Base-by-base conservation (phyloP, 805 yeast genomes). In the Zygotorulaspora florentina region DNA sequence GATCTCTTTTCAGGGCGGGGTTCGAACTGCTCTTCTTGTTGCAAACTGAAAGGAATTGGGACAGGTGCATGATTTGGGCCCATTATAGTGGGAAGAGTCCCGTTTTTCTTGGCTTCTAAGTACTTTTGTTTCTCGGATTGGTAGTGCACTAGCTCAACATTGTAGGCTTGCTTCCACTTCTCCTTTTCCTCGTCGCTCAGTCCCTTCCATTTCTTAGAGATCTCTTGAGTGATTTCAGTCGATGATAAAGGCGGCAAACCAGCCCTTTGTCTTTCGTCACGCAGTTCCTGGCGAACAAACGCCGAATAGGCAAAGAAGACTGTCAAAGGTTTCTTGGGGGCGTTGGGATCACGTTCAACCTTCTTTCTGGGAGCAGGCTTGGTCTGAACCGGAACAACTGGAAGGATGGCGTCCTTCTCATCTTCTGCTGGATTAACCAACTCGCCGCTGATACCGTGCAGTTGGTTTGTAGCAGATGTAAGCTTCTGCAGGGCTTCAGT, bases 311-410 rank as follows among this genome's bases (percentile, higher is more conserved):
- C 76, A 66, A 91, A 86, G 71, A 81, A 90, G 37, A 87, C 85
- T 17, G 96, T 89, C 60, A 87, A 73, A 12, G 99, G 98, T 61
- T 89, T 89, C 74, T 87, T 88, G 48, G 99, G 99, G 37, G 96
- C 96, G 59, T 86, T 83, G 42, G 97, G 97, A 67, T 91, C 98
- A 56, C 77, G 79, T 68, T 79, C 83, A 46, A 65, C 67, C 54
- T 71, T 73, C 64, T 73, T 73, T 68, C 70, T 72, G 51, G 65
- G 54, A 4, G 59, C 53, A n/a, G 57, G 53, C 43, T 57, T 57
- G 9, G 45, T 55, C 10, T 61, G 52, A n/a, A 56, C 41, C 17
- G 56, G 43, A 11, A 48, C 36, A 13, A 43, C 40, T 12, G 45
- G 20, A n/a, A 33, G 20, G 11, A 47, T 35, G 10, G 44, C 43